Evolutionary conservation across 106 monocot species (phyloP).

Genomic region (Xerophyta viscosa): DNA sequence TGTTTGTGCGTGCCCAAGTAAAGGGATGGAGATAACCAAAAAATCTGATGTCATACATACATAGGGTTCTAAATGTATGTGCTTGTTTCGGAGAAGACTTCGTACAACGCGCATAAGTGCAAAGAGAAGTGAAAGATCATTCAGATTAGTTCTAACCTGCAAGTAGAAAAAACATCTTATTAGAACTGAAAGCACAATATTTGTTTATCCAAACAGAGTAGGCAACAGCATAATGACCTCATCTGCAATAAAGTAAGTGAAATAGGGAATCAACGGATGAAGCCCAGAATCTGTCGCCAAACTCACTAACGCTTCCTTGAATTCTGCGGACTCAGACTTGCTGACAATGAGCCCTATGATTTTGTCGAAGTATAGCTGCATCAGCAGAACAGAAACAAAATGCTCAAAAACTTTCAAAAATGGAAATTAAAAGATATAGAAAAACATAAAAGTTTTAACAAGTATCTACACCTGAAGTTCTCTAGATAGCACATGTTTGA

Average conservation of each 20-base stretch:
- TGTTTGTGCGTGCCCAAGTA: no score
- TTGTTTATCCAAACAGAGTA: not conserved
- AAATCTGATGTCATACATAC: conserved; percentile 37
- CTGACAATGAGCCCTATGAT: conserved; percentile 69
- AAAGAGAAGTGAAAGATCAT: conserved; percentile 72
- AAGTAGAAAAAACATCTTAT: not conserved
- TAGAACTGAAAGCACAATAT: not conserved
- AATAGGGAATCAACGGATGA: conserved; percentile 97
- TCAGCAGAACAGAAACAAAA: no score
- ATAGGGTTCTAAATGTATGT: conserved; percentile 96
- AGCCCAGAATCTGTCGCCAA: conserved; percentile 86
- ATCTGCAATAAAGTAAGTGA: conserved; percentile 88
- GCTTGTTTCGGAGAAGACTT: conserved; percentile 88
- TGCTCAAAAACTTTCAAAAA: no score
- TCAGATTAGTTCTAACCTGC: conserved; percentile 68
- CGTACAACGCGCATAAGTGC: conserved; percentile 84
- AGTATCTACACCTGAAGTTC: conserved; percentile 66
- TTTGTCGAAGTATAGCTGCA: conserved; percentile 97
- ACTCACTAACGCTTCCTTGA: conserved; percentile 84
- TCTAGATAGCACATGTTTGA: conserved; percentile 97
- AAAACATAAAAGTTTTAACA: no score
- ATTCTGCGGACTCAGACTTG: conserved; percentile 56
- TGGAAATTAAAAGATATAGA: conserved; percentile 4
- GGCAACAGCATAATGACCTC: conserved; percentile 38
- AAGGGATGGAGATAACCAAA: not conserved